Percentiles rank a stretch among this genome's conserved stretches.
phyloP scores from a whole-genome alignment of 2,329 filamentous ascomycete genomes.

The Colletotrichum cuscutae region DNA sequence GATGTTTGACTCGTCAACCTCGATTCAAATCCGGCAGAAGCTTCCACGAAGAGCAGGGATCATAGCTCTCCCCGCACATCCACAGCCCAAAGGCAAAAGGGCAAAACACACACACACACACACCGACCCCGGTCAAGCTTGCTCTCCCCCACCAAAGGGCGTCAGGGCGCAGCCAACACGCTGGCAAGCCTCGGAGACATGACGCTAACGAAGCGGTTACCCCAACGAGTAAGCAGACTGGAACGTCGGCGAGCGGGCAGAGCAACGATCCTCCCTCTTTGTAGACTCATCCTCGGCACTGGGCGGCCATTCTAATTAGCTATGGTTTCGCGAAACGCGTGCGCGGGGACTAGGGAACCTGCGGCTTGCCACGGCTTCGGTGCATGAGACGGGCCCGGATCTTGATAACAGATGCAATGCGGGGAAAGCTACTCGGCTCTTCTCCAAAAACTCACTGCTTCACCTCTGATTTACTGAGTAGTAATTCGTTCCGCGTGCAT shows the following conservation, averaged over 20 bases:
- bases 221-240: slow-evolving; percentile 15
- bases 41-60: neutral
- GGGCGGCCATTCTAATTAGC: neutral
- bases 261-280: neutral
- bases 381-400: slow-evolving; percentile 2
- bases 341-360: neutral
- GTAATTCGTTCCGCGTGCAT: slow-evolving; percentile 8
- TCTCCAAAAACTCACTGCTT: neutral
- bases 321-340: neutral
- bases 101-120: neutral
- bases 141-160: neutral
- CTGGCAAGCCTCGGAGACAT: neutral
- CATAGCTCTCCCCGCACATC: slow-evolving; percentile 12
- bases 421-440: slow-evolving; percentile 17
- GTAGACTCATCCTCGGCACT: slow-evolving; percentile 6
- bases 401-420: slow-evolving; percentile 22
- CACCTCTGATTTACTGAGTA: neutral
- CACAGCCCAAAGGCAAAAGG: neutral
- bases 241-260: neutral
- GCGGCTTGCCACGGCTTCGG: slow-evolving; percentile 26
- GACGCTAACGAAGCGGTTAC: slow-evolving; percentile 26
- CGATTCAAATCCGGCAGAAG: neutral
- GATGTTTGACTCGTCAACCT: neutral
- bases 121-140: neutral
- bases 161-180: neutral